Evolutionary conservation across 2,329 filamentous ascomycete species (phyloP).

Genomic region (Verticillium albo-atrum): DNA sequence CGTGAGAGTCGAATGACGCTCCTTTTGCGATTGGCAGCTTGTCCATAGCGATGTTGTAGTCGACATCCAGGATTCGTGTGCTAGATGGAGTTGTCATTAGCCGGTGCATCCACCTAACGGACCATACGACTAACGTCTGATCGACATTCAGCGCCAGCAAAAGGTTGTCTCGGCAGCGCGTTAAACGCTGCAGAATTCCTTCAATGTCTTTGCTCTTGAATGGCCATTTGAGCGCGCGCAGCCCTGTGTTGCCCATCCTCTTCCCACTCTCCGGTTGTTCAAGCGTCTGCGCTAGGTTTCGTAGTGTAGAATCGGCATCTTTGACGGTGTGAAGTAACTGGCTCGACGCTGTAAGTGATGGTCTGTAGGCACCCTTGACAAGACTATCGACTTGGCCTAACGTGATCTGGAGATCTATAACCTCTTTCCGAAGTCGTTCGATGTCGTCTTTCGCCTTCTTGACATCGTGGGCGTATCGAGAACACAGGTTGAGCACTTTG

Average conservation of each 20-base stretch:
- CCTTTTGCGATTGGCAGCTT: constrained; percentile 15
- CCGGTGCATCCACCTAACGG: neutral
- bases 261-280: constrained; percentile 16
- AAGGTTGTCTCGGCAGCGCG: constrained; percentile 20
- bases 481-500: constrained; percentile 1
- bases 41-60: too few relatives aligned
- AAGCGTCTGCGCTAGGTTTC: constrained; percentile 17
- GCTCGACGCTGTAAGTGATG: too few relatives aligned
- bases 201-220: constrained; percentile 28
- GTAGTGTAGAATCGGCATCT: constrained; percentile 14
- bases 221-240: constrained; percentile 32
- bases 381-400: too few relatives aligned
- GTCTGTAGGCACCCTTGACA: too few relatives aligned
- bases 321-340: constrained; percentile 8
- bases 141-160: constrained; percentile 25
- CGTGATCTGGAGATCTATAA: too few relatives aligned
- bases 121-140: constrained; percentile 21
- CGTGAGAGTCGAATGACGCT: constrained; percentile 28
- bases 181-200: constrained; percentile 18
- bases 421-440: too few relatives aligned
- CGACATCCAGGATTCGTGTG: too few relatives aligned
- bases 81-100: too few relatives aligned
- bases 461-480: neutral
- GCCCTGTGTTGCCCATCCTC: constrained; percentile 21
- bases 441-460: too few relatives aligned